These are phyloP conservation scores for Tricholoma saponaceum DNA, from an alignment of 768 basidiomycete species.

Conservation along the genomic window DNA sequence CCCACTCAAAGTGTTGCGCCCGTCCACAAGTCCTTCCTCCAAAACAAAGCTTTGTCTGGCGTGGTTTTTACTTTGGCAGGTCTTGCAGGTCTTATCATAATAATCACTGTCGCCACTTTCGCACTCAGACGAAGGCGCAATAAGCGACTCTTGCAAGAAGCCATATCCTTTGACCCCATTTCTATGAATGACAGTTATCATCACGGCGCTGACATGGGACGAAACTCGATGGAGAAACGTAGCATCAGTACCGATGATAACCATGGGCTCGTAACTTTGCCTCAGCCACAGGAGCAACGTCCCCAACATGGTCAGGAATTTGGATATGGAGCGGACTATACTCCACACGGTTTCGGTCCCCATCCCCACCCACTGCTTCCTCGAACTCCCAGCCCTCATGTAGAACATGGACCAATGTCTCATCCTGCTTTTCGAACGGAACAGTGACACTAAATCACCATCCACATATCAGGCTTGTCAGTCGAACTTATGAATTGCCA, in stretches of 20 bases:
- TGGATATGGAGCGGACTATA: background rate
- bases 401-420: background rate
- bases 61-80: constrained; percentile 53
- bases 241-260: constrained; percentile 5
- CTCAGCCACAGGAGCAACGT: background rate
- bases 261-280: background rate
- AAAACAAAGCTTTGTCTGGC: constrained; percentile 63
- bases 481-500: background rate
- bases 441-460: background rate
- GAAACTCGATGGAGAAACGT: constrained; percentile 20
- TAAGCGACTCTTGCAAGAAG: constrained; percentile 36
- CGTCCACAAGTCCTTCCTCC: constrained; percentile 42
- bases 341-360: background rate
- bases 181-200: constrained; percentile 19
- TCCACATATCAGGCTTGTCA: background rate
- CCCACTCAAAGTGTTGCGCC: constrained; percentile 15
- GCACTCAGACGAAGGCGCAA: constrained; percentile 45
- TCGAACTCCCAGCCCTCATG: background rate
- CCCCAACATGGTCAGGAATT: background rate
- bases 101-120: constrained; percentile 42
- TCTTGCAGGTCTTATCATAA: constrained; percentile 39
- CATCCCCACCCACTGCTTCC: background rate
- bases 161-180: constrained; percentile 49
- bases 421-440: background rate
- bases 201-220: constrained; percentile 19